Conservation (phyloP, 2,329 filamentous ascomycete species). For the Pseudogymnoascus sp. region DNA sequence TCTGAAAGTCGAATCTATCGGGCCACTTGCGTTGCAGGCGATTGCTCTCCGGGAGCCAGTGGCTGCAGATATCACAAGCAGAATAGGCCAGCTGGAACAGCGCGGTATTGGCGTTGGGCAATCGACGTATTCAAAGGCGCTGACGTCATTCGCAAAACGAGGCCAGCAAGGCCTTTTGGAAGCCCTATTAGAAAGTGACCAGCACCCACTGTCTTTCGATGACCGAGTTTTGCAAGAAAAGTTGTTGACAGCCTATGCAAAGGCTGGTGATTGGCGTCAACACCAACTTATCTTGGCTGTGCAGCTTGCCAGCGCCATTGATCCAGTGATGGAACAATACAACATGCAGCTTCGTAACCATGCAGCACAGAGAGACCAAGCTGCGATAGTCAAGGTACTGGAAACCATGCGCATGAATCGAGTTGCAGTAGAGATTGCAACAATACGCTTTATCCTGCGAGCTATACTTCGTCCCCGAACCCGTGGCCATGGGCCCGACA, state of each 20-base stretch:
- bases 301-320: conserved; percentile 35
- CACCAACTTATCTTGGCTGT: conserved; percentile 48
- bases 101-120: conserved; percentile 53
- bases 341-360: conserved; percentile 39
- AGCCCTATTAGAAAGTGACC: conserved; percentile 41
- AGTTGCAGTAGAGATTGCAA: conserved; percentile 34
- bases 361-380: conserved; percentile 27
- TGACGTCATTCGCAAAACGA: conserved; percentile 54
- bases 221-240: conserved; percentile 44
- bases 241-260: conserved; percentile 43
- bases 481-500: conserved; percentile 17
- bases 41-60: conserved; percentile 59
- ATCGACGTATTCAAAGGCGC: conserved; percentile 55
- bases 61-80: conserved; percentile 44
- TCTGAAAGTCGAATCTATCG: conserved; percentile 63
- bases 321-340: conserved; percentile 32
- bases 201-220: conserved; percentile 56
- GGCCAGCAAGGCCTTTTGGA: conserved; percentile 34
- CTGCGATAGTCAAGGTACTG: conserved; percentile 17
- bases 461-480: conserved; percentile 32
- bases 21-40: conserved; percentile 67
- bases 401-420: conserved; percentile 41
- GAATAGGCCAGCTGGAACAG: conserved; percentile 51
- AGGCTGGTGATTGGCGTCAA: conserved; percentile 39
- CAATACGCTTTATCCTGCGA: conserved; percentile 35